These are phyloP conservation scores for Fusarium drepaniforme DNA, from an alignment of 2,329 filamentous ascomycete species.

Conservation along the genomic window DNA sequence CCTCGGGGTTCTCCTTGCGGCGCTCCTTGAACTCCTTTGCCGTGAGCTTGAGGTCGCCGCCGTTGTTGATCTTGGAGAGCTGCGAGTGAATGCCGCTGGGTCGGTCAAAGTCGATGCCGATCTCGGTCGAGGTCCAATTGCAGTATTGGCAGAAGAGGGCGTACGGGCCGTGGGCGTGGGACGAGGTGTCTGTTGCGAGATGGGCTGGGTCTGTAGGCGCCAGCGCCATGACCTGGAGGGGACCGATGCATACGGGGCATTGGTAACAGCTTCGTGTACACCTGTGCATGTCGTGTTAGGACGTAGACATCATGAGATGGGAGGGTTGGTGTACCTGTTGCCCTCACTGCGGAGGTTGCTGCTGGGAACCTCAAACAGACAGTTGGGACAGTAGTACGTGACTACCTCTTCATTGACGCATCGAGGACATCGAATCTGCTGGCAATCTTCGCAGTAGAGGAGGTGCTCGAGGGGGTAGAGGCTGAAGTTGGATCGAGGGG, in stretches of 20 bases:
- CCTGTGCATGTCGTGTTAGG: constrained; percentile 58
- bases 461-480: constrained; percentile 94
- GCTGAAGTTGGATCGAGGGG: constrained; percentile 88
- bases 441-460: constrained; percentile 97
- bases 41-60: constrained; percentile 64
- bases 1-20: constrained; percentile 60
- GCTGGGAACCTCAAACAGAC: constrained; percentile 94
- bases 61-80: constrained; percentile 77
- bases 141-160: constrained; percentile 91
- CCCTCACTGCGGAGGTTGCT: constrained; percentile 93
- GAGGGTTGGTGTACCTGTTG: constrained; percentile 74
- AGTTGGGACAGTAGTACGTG: constrained; percentile 95
- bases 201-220: constrained; percentile 65
- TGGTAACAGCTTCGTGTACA: constrained; percentile 97
- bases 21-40: constrained; percentile 64
- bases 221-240: constrained; percentile 79
- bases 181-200: constrained; percentile 55
- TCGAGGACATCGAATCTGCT: constrained; percentile 92
- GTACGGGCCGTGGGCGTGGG: constrained; percentile 66
- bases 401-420: constrained; percentile 95
- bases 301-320: constrained; percentile 5
- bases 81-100: constrained; percentile 88
- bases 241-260: constrained; percentile 88
- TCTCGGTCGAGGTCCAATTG: constrained; percentile 91
- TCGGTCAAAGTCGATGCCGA: constrained; percentile 91